phyloP scores from a whole-genome alignment of 2,329 filamentous ascomycete genomes.

The Ophiostoma pallidulum region DNA sequence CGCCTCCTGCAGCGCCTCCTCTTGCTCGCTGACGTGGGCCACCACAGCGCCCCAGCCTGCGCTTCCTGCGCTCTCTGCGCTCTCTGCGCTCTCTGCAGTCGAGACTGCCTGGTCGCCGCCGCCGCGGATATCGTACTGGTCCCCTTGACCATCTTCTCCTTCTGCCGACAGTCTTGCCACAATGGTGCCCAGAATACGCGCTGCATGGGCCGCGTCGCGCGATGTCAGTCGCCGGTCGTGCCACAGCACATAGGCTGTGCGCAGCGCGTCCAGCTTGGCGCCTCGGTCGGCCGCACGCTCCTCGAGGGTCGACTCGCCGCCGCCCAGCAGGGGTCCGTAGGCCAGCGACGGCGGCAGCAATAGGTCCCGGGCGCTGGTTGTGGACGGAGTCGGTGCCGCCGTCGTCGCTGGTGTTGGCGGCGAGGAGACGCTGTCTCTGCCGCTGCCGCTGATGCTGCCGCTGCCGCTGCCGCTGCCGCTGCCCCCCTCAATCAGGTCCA shows the following conservation, averaged over 20 bases:
- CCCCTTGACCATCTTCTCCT: background rate
- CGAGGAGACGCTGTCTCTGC: background rate
- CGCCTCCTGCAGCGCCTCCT: background rate
- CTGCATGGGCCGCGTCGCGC: constrained; percentile 37
- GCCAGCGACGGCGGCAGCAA: background rate
- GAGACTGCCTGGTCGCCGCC: background rate
- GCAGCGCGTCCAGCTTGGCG: constrained; percentile 32
- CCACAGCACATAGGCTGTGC: constrained; percentile 37
- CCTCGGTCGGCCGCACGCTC: constrained; percentile 8
- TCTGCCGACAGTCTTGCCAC: constrained; percentile 28
- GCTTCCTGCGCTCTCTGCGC: background rate
- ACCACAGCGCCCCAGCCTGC: too few species aligned
- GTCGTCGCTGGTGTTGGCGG: too few species aligned
- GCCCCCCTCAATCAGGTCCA: constrained; percentile 33
- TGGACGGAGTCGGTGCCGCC: background rate
- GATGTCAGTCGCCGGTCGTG: constrained; percentile 28
- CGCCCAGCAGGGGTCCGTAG: background rate
- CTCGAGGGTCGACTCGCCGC: constrained; percentile 4
- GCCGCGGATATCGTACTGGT: background rate
- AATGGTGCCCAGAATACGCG: constrained; percentile 36
- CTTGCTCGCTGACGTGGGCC: too few species aligned
- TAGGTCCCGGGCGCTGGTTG: background rate
- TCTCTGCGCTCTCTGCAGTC: background rate
- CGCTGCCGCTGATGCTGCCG: constrained; percentile 19
- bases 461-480: constrained; percentile 17